Evolutionary conservation across 2,329 filamentous ascomycete species (phyloP).

Genomic region (Monilinia vaccinii-corymbosi): DNA sequence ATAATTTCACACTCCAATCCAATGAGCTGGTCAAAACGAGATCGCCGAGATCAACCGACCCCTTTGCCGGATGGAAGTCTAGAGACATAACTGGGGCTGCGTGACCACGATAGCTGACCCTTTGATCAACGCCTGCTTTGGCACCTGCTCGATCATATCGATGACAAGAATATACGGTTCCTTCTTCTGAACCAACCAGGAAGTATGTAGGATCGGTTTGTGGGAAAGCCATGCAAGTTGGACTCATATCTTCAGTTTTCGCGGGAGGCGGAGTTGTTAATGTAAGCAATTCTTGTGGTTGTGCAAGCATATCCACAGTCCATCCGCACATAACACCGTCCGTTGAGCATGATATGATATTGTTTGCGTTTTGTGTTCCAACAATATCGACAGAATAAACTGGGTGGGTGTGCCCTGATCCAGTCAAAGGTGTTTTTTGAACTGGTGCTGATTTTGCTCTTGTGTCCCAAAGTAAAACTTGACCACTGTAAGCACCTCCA

Average conservation of each 20-base stretch:
- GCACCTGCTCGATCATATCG: slow-evolving; percentile 94
- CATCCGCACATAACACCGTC: slow-evolving; percentile 95
- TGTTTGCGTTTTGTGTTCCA: slow-evolving; percentile 96
- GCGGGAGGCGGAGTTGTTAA: slow-evolving; percentile 76
- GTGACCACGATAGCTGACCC: slow-evolving; percentile 82
- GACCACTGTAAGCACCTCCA: slow-evolving; percentile 91
- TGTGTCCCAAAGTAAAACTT: slow-evolving; percentile 95
- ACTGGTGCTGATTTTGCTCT: slow-evolving; percentile 81
- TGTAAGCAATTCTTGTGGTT: slow-evolving; percentile 90
- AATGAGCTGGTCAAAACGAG: slow-evolving; percentile 85
- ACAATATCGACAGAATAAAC: slow-evolving; percentile 94
- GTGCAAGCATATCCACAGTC: slow-evolving; percentile 95
- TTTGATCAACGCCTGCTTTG: slow-evolving; percentile 87
- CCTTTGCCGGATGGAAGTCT: slow-evolving; percentile 87
- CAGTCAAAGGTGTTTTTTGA: slow-evolving; percentile 91
- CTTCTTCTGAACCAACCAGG: slow-evolving; percentile 93
- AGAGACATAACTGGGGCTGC: slow-evolving; percentile 92
- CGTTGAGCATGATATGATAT: slow-evolving; percentile 93
- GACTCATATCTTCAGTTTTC: slow-evolving; percentile 89
- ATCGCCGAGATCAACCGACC: slow-evolving; percentile 89
- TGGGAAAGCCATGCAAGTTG: slow-evolving; percentile 90
- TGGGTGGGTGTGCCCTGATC: slow-evolving; percentile 90
- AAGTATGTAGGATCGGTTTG: slow-evolving; percentile 96
- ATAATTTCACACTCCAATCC: slow-evolving; percentile 96
- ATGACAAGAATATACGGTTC: slow-evolving; percentile 91